Evolutionary conservation across 495 filamentous ascomycete species (phyloP).

Genomic region (Neurospora africana): DNA sequence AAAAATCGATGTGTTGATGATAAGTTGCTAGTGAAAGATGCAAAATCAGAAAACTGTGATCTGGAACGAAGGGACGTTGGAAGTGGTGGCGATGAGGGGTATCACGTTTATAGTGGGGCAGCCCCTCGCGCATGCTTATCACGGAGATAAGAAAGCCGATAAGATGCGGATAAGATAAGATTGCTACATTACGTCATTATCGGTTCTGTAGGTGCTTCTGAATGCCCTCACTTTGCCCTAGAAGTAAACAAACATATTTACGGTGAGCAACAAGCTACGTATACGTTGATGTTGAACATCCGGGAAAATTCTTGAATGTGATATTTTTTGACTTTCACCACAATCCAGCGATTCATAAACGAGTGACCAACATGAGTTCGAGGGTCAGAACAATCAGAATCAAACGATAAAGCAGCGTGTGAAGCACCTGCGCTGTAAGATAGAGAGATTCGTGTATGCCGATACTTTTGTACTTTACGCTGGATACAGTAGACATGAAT

Average conservation of each 20-base stretch:
- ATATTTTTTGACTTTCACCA: neutral
- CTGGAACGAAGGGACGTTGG: neutral
- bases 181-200: neutral
- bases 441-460: neutral
- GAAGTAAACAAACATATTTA: neutral
- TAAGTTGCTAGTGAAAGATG: neutral
- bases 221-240: neutral
- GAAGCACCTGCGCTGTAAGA: neutral
- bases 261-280: neutral
- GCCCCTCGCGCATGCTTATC: neutral
- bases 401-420: neutral
- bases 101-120: neutral
- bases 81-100: neutral
- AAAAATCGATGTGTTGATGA: neutral
- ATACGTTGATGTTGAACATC: neutral
- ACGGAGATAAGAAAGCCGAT: neutral
- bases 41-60: neutral
- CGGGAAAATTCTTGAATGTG: accelerated
- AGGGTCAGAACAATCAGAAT: neutral
- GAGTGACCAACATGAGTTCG: neutral
- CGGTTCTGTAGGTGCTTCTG: neutral
- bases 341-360: neutral
- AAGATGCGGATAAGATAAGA: neutral
- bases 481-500: neutral
- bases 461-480: neutral